phyloP scores from a whole-genome alignment of 306 rosid genomes.

The Trifolium dubium region DNA sequence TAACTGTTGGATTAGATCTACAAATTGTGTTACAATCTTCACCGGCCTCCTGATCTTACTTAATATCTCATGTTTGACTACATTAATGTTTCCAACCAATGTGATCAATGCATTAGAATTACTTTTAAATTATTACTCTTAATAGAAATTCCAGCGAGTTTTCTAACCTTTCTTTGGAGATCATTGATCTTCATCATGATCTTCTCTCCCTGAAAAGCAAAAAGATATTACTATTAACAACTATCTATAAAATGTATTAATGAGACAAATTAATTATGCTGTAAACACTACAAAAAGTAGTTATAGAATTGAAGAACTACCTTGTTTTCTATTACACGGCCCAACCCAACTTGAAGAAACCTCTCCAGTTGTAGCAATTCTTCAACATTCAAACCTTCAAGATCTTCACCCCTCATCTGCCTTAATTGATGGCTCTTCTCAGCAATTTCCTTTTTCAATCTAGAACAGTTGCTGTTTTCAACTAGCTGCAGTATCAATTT shows the following conservation, averaged over 20 bases:
- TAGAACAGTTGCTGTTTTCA: slow-evolving; percentile 67
- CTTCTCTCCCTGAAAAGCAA: slow-evolving; percentile 68
- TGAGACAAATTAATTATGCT: no score
- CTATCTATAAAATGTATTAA: no score
- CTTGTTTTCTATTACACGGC: slow-evolving; percentile 74
- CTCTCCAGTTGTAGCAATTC: slow-evolving; percentile 78
- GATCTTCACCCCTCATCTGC: slow-evolving; percentile 97
- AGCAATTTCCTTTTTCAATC: slow-evolving; percentile 75
- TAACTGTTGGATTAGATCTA: no score
- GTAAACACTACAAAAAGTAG: no score
- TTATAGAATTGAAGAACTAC: slow-evolving; percentile 19
- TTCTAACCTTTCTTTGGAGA: slow-evolving; percentile 81
- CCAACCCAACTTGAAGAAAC: slow-evolving; percentile 77
- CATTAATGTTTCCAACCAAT: no score
- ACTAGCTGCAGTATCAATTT: slow-evolving; percentile 62
- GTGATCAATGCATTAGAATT: no score
- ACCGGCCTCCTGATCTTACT: no score
- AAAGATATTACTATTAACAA: not conserved
- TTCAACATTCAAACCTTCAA: slow-evolving; percentile 70
- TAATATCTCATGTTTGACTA: no score
- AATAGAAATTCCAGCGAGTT: no score
- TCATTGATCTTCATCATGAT: slow-evolving; percentile 71
- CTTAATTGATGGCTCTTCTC: slow-evolving; percentile 75
- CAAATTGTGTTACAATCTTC: no score
- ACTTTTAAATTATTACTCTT: not conserved